Evolutionary conservation across 192 early-diverging fungal genomes (phyloP).

Genomic region (Pilaira anomala): DNA sequence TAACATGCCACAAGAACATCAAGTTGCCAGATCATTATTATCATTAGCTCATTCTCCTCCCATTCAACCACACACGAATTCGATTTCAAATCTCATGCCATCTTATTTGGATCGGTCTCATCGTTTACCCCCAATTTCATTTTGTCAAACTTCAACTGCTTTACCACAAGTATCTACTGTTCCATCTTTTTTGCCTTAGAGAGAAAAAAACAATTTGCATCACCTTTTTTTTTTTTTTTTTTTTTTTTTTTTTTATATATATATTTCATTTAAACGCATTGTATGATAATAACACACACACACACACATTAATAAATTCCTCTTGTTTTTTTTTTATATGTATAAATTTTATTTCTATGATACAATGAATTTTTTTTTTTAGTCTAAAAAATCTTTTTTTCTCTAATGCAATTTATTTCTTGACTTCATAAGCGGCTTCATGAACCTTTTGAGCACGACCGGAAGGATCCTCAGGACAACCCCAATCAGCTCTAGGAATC

Average conservation of each 20-base stretch:
- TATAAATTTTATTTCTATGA: not conserved
- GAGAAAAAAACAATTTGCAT: not conserved
- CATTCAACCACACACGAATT: not conserved
- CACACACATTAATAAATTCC: not conserved
- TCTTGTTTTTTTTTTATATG: not conserved
- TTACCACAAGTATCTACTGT: not conserved
- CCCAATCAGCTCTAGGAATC: slow-evolving; percentile 97
- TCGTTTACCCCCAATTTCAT: not conserved
- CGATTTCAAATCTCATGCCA: not conserved
- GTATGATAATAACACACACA: too few species aligned
- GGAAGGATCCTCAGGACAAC: slow-evolving; percentile 95
- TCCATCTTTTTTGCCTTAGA: not conserved
- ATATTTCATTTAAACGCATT: too few species aligned
- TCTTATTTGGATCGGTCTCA: slow-evolving; percentile 1
- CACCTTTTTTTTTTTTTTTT: not conserved
- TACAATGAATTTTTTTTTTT: slow-evolving; percentile 14
- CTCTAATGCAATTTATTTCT: slow-evolving; percentile 1
- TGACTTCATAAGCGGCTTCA: slow-evolving; percentile 55
- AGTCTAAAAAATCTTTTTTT: not conserved
- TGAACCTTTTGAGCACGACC: slow-evolving; percentile 96
- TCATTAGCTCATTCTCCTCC: slow-evolving; percentile 16
- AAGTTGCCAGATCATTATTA: slow-evolving; percentile 26
- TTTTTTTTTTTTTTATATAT: not conserved
- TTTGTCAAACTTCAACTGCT: not conserved
- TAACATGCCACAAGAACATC: slow-evolving; percentile 16